Evolutionary conservation across 2,329 filamentous ascomycete genomes (phyloP), one percentile per base, ranked within the genome.

Genomic region (Erysiphe pisi): DNA sequence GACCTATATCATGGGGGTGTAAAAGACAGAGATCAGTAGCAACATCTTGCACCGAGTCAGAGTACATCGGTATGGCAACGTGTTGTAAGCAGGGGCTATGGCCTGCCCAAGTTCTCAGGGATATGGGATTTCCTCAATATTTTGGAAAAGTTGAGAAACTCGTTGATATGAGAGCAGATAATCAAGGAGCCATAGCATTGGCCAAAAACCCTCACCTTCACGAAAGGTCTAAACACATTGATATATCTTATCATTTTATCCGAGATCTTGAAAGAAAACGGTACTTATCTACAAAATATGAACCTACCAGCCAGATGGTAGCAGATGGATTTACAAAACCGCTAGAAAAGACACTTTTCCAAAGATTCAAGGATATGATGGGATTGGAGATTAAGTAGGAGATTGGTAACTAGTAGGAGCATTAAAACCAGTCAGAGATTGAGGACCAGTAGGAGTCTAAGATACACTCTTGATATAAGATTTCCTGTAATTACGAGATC

Each of bases 181-280:
- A 71, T 45, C 28, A 71, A n/a, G 68, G 68, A 43, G 68, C 68
- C 16, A 71, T 71, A 40, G 68, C 68, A 18, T 36, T 71, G 4
- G 43, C 28, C 40, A 71, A 45, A 18, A 71, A 71, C 43, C 68
- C 68, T 71, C 28, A 71, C 68, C 68, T 45, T 20, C 40, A 16
- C 25, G 68, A 71, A 28, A 28, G 68, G 7, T 71, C 68, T 20
- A 71, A 71, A 18, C 68, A 71, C 68, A 71, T 71, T 14, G 28
- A 71, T 71, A 71, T 71, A 18, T 71, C 68, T 11, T 71, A 71
- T 18, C 28, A 71, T 36, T 71, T 71, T 25, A 36, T 71, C 16
- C 16, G 68, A 71, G 40, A 71, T 43, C 25, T 71, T 16, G 31
- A 36, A 36, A 36, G 31, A 36, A 36, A 36, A 36, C 31, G 31